Conservation (phyloP, 108 stramenopile genomes). For the Skeletonema potamos region DNA sequence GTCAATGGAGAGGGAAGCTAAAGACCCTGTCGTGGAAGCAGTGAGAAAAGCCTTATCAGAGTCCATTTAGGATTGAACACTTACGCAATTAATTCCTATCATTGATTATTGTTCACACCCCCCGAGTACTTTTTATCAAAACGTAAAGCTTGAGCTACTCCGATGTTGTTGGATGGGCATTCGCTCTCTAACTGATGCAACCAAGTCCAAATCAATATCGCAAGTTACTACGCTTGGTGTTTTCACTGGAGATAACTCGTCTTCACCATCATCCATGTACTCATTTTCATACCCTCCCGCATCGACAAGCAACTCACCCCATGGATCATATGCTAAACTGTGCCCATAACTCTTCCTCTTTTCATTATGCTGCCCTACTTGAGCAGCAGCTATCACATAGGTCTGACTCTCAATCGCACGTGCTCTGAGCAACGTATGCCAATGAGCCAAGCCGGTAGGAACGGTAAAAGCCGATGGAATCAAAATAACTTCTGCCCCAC, state of each 20-base stretch:
- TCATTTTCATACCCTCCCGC: constrained; percentile 52
- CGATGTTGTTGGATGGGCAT: constrained; percentile 88
- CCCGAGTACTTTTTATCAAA: constrained; percentile 7
- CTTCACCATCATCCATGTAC: not conserved
- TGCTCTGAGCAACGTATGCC: constrained; percentile 90
- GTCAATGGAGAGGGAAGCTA: constrained; percentile 21
- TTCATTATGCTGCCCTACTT: constrained; percentile 84
- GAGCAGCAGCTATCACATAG: constrained; percentile 96
- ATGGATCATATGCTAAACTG: constrained; percentile 73
- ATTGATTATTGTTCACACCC: not conserved
- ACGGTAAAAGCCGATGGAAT: constrained; percentile 95
- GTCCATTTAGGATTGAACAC: not conserved
- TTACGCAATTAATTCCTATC: not conserved
- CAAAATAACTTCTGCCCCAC: constrained; percentile 82
- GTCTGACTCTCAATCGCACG: constrained; percentile 96
- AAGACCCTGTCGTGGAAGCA: constrained; percentile 19
- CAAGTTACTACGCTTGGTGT: constrained; percentile 63
- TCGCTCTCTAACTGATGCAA: constrained; percentile 60
- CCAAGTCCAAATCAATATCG: constrained; percentile 63
- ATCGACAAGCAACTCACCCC: constrained; percentile 65
- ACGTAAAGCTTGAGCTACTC: constrained; percentile 20
- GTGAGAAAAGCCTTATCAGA: constrained; percentile 24
- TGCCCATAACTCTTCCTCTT: constrained; percentile 89
- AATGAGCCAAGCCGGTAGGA: constrained; percentile 96
- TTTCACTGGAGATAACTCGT: constrained; percentile 15